phyloP scores from a whole-genome alignment of 148 eudicot genomes.

The Chenopodium berlandieri region DNA sequence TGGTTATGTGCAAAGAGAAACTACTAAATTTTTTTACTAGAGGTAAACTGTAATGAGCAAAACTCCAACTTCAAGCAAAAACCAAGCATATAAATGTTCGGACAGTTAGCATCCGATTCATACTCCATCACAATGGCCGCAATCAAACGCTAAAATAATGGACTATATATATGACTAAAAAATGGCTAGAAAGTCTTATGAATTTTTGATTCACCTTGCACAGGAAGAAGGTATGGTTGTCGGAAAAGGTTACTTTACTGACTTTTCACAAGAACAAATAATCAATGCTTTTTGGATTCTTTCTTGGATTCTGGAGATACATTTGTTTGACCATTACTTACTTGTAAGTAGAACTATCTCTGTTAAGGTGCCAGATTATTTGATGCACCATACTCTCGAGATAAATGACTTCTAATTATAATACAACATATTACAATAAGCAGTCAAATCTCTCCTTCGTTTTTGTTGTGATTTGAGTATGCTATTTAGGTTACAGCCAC shows the following conservation, averaged over 20 bases:
- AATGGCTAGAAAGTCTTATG: too few relatives aligned
- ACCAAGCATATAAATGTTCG: too few relatives aligned
- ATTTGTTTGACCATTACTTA: background rate
- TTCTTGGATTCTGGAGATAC: conserved; percentile 39
- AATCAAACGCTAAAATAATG: background rate
- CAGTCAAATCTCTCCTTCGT: background rate
- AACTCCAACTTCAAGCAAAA: too few relatives aligned
- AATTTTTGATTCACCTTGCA: conserved; percentile 32
- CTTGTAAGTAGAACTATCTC: background rate
- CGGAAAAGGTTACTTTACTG: conserved; percentile 78
- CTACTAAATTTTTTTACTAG: too few relatives aligned
- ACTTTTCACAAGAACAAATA: conserved; percentile 51
- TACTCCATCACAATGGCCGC: background rate
- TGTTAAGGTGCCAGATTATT: background rate
- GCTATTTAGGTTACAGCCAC: background rate
- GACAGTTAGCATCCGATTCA: background rate
- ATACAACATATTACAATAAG: background rate
- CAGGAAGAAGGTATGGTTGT: conserved; percentile 52
- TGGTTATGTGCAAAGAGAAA: too few relatives aligned
- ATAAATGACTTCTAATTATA: background rate
- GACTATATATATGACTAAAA: too few relatives aligned
- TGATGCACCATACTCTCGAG: background rate
- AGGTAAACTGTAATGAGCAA: too few relatives aligned
- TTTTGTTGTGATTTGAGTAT: background rate
- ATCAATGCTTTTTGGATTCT: conserved; percentile 19